Evolutionary conservation across 2,329 filamentous ascomycete genomes (phyloP).

Genomic region (Chrysoporthe cubensis): DNA sequence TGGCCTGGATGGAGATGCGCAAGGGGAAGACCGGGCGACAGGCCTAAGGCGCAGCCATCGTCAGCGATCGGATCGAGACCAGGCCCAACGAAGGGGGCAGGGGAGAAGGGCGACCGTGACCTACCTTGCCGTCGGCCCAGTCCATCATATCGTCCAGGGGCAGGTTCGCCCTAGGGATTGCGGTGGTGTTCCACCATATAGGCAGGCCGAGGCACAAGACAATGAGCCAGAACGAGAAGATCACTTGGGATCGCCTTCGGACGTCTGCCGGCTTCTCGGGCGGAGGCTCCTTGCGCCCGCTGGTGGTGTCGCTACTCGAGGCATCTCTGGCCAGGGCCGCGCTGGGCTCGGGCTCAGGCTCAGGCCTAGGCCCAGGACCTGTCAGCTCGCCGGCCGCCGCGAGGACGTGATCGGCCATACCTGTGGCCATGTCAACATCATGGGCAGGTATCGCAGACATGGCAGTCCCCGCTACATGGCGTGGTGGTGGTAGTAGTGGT

Average conservation of each 20-base stretch:
- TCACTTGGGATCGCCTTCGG: constrained; percentile 72
- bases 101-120: constrained; percentile 27
- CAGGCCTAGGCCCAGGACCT: constrained; percentile 2
- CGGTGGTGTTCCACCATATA: constrained; percentile 95
- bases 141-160: constrained; percentile 85
- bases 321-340: constrained; percentile 13
- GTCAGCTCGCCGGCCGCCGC: neutral
- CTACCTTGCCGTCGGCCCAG: constrained; percentile 89
- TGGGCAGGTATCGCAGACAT: constrained; percentile 26
- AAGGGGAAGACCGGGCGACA: constrained; percentile 89
- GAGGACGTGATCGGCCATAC: neutral
- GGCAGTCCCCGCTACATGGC: constrained; percentile 23
- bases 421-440: constrained; percentile 19
- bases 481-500: constrained; percentile 7
- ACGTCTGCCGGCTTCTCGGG: constrained; percentile 74
- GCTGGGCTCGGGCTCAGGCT: neutral
- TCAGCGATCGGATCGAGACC: constrained; percentile 2
- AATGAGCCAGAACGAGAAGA: constrained; percentile 89
- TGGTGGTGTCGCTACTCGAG: constrained; percentile 9
- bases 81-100: neutral
- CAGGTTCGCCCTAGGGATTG: constrained; percentile 84
- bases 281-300: constrained; percentile 61
- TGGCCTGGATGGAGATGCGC: constrained; percentile 76
- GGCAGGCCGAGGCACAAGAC: constrained; percentile 83
- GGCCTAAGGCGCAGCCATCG: constrained; percentile 57